A percentile compares a stretch with the other conserved stretches of the same genome.
Conservation (phyloP, 2,329 filamentous ascomycete genomes). For the Phaeosphaeria sp. region DNA sequence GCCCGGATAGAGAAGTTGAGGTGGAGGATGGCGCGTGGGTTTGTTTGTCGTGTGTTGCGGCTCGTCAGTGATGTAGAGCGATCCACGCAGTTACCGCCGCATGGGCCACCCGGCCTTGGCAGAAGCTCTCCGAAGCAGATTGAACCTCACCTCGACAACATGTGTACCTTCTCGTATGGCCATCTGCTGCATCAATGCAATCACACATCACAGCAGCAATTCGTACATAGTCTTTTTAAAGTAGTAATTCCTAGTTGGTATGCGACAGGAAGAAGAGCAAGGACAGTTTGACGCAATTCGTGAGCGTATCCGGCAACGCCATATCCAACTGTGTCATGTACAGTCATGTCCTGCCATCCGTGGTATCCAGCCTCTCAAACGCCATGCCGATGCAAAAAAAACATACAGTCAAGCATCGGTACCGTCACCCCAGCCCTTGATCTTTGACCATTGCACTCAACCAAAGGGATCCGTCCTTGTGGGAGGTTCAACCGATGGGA, state of each 20-base stretch:
- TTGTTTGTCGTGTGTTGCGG: slow-evolving; percentile 25
- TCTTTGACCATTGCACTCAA: slow-evolving; percentile 23
- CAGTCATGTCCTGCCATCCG: not conserved
- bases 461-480: slow-evolving; percentile 23
- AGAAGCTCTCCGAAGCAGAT: slow-evolving; percentile 19
- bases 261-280: not conserved
- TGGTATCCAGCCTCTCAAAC: slow-evolving; percentile 1
- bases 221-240: not conserved
- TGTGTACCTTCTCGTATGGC: no score
- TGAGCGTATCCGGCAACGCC: not conserved
- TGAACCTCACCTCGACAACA: slow-evolving; percentile 9
- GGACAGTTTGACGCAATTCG: not conserved
- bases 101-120: slow-evolving; percentile 2
- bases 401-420: not conserved
- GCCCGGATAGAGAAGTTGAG: not conserved
- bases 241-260: not conserved
- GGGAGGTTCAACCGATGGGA: slow-evolving; percentile 26
- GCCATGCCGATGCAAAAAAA: not conserved
- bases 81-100: slow-evolving; percentile 10
- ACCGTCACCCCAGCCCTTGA: slow-evolving; percentile 6
- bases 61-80: slow-evolving; percentile 23
- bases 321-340: not conserved
- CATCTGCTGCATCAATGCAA: not conserved
- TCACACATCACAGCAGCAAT: not conserved
- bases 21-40: slow-evolving; percentile 9